phyloP scores from a whole-genome alignment of 2,329 filamentous ascomycete genomes.

The Aquanectria penicillioides region DNA sequence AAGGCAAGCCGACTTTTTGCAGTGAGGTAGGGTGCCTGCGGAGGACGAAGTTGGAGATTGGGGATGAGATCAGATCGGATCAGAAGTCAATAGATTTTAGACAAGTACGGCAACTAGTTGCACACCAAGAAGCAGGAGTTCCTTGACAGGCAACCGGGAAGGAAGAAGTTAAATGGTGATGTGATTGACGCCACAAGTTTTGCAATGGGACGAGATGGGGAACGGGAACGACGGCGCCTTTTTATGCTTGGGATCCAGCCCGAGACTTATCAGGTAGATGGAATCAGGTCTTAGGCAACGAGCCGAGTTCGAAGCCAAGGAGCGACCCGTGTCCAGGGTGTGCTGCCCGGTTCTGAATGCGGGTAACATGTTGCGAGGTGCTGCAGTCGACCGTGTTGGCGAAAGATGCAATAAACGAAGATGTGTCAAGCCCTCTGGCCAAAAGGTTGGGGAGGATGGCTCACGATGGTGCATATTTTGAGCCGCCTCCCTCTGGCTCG shows the following conservation, averaged over 20 bases:
- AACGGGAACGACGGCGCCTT: constrained; percentile 30
- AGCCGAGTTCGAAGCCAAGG: not conserved
- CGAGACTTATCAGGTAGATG: not conserved
- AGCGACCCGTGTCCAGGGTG: not conserved
- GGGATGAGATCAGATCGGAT: constrained; percentile 28
- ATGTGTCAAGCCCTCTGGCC: constrained; percentile 1
- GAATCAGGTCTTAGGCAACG: not conserved
- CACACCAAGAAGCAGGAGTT: constrained; percentile 17
- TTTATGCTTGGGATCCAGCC: constrained; percentile 21
- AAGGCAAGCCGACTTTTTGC: not conserved
- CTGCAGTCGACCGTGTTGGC: too few species aligned
- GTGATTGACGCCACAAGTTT: constrained; percentile 42
- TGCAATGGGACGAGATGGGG: constrained; percentile 29
- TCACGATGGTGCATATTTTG: constrained; percentile 17
- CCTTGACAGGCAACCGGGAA: constrained; percentile 26
- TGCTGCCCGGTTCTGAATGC: not conserved
- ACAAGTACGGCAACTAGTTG: constrained; percentile 23
- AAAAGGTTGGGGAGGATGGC: not conserved
- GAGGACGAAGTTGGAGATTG: constrained; percentile 14
- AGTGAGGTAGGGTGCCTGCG: constrained; percentile 23
- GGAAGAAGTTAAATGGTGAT: constrained; percentile 34
- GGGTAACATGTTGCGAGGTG: not conserved
- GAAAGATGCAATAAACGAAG: constrained; percentile 14
- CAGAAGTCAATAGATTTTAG: constrained; percentile 16
- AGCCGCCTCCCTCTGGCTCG: constrained; percentile 11